Evolutionary conservation across 1,284 basidiomycete species (phyloP), one percentile per base, ranked within the genome.

Genomic region (Ganoderma leucocontextum): DNA sequence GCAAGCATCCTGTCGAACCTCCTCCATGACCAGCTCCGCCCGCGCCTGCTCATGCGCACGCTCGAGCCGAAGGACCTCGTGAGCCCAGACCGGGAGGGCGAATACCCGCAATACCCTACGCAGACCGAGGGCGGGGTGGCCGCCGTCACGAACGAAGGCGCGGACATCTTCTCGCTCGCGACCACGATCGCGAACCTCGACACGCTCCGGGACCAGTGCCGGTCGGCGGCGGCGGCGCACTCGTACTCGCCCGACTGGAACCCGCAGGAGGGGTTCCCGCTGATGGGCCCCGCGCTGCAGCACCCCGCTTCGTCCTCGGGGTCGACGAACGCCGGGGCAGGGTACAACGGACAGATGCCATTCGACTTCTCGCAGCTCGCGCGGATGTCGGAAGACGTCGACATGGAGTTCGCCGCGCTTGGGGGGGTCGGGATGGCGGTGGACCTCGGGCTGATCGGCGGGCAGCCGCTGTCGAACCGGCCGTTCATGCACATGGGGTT

Each of bases 1-100:
- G 83, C 81, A 19, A 81, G 81, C 38, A 87, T 87, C 60, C 71
- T 80, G 25, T 72, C 76, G 38, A 77, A 76, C 60, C 75, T 80
- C 33, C 73, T 80, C 15, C 75, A 80, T n/a, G 73, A 76, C 59
- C 79, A 80, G 63, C 75, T 80, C 47, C 75, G 75, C 53, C 75
- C 78, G 1, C 71, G 80, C 36, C 71, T 80, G 10, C 71, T 75
- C 38, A 70, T 77, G 39, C 77, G 79, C 38, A 71, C 72, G 17
- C 75, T 75, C 41, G 76, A 78, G 66, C 72, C 70, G 13, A 69
- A 74, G 49, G 75, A 71, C 68, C 71, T 75, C 61, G 67, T 72
- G 38, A 68, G 66, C 19, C 63, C 58, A 4, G 60, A 66, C 10
- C 58, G 39, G 33, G 52, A 62, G n/a, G 19, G n/a, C 17, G 62